A percentile compares a stretch with the other conserved stretches of the same genome.
These are phyloP conservation scores for Monilinia vaccinii-corymbosi DNA, from an alignment of 2,329 filamentous ascomycete species.

Conservation along the genomic window DNA sequence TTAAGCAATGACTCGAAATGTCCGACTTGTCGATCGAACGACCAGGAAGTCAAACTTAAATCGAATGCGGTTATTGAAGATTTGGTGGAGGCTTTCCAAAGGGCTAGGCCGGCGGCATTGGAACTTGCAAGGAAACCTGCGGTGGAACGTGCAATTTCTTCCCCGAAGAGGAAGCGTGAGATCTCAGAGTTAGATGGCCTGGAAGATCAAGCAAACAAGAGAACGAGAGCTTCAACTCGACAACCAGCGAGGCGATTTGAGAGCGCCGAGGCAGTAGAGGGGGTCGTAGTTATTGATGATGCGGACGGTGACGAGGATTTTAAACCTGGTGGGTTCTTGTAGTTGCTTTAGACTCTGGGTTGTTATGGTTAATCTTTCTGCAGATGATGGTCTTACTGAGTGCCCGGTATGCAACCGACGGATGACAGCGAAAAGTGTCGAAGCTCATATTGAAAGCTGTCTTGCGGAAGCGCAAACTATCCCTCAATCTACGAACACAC, in stretches of 20 bases:
- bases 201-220: constrained; percentile 36
- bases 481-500: constrained; percentile 8
- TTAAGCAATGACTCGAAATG: constrained; percentile 79
- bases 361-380: constrained; percentile 5
- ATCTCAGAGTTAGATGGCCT: constrained; percentile 22
- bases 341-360: not conserved
- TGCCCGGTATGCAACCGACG: constrained; percentile 69
- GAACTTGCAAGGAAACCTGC: constrained; percentile 49
- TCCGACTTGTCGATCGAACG: constrained; percentile 67
- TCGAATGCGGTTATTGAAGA: constrained; percentile 82
- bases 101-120: constrained; percentile 53
- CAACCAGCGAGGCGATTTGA: constrained; percentile 32
- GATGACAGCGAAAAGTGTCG: constrained; percentile 62
- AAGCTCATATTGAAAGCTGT: constrained; percentile 31
- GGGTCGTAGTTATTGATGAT: constrained; percentile 27
- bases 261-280: constrained; percentile 26
- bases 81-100: constrained; percentile 68
- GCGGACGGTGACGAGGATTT: constrained; percentile 25
- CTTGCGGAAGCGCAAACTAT: constrained; percentile 20
- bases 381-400: constrained; percentile 52
- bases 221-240: constrained; percentile 42
- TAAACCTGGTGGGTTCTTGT: constrained; percentile 20
- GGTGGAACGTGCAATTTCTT: constrained; percentile 14
- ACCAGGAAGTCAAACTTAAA: constrained; percentile 77
- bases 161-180: constrained; percentile 45